A percentile compares a stretch with the other conserved stretches of the same genome.
These are phyloP conservation scores for Trametes elegans DNA, from an alignment of 768 basidiomycete species.

Conservation along the genomic window DNA sequence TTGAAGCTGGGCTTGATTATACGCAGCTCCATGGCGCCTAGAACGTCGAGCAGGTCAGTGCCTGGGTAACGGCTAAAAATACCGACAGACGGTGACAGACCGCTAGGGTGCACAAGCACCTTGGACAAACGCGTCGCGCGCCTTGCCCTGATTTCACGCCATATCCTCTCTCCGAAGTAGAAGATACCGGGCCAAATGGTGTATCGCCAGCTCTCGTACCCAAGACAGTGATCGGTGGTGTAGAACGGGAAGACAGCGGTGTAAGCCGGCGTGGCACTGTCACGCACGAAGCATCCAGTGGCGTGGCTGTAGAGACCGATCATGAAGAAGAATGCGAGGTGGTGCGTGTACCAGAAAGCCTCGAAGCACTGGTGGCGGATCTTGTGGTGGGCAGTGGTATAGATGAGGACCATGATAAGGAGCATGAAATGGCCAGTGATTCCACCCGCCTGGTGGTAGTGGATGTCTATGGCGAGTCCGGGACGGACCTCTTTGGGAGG, in stretches of 20 bases:
- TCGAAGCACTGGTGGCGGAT: conserved; percentile 90
- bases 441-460: conserved; percentile 87
- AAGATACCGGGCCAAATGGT: conserved; percentile 90
- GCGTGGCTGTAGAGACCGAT: conserved; percentile 87
- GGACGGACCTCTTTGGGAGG: conserved; percentile 74
- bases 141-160: conserved; percentile 78
- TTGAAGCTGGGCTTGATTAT: conserved; percentile 91
- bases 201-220: conserved; percentile 89
- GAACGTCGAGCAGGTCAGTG: conserved; percentile 2
- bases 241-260: conserved; percentile 82
- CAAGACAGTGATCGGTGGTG: conserved; percentile 81
- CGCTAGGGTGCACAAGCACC: conserved; percentile 87
- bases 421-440: conserved; percentile 96
- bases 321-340: conserved; percentile 94
- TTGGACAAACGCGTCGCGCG: conserved; percentile 77
- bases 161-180: conserved; percentile 86
- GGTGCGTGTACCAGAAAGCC: conserved; percentile 97
- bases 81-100: conserved; percentile 38
- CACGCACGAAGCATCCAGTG: conserved; percentile 93
- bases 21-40: conserved; percentile 90
- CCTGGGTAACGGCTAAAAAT: conserved; percentile 6
- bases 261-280: conserved; percentile 71
- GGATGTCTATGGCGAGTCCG: conserved; percentile 75
- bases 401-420: conserved; percentile 90
- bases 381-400: conserved; percentile 86